Conservation (phyloP, 2,329 filamentous ascomycete genomes). For the Fusarium torreyae region DNA sequence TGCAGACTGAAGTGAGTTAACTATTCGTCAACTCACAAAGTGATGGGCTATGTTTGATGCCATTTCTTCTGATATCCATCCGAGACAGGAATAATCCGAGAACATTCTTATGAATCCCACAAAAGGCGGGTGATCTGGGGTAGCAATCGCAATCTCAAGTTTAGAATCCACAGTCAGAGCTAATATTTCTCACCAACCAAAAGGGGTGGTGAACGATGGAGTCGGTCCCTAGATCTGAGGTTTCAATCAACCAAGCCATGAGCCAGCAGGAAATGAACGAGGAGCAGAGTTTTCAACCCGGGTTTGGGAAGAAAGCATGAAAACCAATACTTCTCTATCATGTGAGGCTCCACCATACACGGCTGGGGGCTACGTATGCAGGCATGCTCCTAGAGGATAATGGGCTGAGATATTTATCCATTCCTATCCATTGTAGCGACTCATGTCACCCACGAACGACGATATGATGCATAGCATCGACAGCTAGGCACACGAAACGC, state of each 20-base stretch:
- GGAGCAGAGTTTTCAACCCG: slow-evolving; percentile 39
- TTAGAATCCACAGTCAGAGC: slow-evolving; percentile 29
- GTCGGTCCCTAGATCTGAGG: slow-evolving; percentile 25
- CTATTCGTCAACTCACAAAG: no score
- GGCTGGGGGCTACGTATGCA: slow-evolving; percentile 20
- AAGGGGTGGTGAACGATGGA: slow-evolving; percentile 20
- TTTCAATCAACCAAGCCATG: slow-evolving; percentile 26
- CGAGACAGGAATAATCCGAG: slow-evolving; percentile 9
- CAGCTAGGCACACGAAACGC: slow-evolving; percentile 2
- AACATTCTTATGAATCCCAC: slow-evolving; percentile 23
- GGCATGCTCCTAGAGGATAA: slow-evolving; percentile 8
- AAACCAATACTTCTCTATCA: slow-evolving; percentile 34
- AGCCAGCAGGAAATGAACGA: slow-evolving; percentile 33
- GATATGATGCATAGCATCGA: slow-evolving; percentile 18
- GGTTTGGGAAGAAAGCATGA: slow-evolving; percentile 40
- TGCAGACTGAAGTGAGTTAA: no score
- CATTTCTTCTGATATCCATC: slow-evolving; percentile 18
- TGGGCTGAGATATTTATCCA: slow-evolving; percentile 10
- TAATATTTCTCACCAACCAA: slow-evolving; percentile 21
- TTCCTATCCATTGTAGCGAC: slow-evolving; percentile 20
- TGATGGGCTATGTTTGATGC: not conserved
- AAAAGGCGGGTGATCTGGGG: slow-evolving; percentile 37
- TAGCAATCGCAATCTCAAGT: slow-evolving; percentile 23
- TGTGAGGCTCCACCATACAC: slow-evolving; percentile 36
- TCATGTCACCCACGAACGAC: slow-evolving; percentile 22